A percentile compares a stretch with the other conserved stretches of the same genome.
Conservation (phyloP, 1,284 basidiomycete genomes). For the Cryptococcus sp. region DNA sequence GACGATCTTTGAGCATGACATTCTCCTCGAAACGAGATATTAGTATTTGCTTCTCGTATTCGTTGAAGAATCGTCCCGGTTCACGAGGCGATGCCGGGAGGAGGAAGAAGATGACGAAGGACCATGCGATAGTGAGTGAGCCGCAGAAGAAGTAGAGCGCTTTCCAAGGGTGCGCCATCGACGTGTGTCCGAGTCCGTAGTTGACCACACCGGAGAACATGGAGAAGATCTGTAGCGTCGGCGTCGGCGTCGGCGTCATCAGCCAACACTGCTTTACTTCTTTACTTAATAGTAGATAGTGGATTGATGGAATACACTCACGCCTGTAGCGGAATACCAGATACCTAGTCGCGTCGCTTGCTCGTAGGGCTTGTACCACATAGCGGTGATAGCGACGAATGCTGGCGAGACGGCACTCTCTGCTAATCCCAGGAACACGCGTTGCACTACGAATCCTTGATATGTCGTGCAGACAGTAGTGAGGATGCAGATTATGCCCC, state of each 20-base stretch:
- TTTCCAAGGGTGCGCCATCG: conserved; percentile 55
- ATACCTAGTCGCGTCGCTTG: conserved; percentile 51
- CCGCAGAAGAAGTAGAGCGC: conserved; percentile 59
- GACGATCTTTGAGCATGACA: conserved; percentile 37
- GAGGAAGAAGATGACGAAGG: conserved; percentile 52
- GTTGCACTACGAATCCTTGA: conserved; percentile 55
- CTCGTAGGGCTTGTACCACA: conserved; percentile 57
- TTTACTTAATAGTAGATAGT: too few relatives aligned
- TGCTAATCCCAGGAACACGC: conserved; percentile 55
- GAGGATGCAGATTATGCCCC: conserved; percentile 56
- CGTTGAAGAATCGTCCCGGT: conserved; percentile 49
- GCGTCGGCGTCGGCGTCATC: background rate
- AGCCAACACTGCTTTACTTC: too few relatives aligned
- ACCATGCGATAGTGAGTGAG: conserved; percentile 55
- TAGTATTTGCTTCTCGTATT: conserved; percentile 48
- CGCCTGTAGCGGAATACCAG: conserved; percentile 58
- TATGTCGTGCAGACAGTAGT: conserved; percentile 53
- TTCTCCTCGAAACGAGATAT: conserved; percentile 49
- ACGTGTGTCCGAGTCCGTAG: conserved; percentile 54
- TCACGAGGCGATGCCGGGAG: conserved; percentile 54
- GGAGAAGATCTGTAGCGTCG: conserved; percentile 38
- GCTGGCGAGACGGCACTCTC: conserved; percentile 56
- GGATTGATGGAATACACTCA: conserved; percentile 22
- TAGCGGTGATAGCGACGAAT: conserved; percentile 56
- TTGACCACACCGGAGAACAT: conserved; percentile 56